Base-by-base conservation (phyloP, 768 basidiomycete genomes). In the Leccinum fibrillosum region DNA sequence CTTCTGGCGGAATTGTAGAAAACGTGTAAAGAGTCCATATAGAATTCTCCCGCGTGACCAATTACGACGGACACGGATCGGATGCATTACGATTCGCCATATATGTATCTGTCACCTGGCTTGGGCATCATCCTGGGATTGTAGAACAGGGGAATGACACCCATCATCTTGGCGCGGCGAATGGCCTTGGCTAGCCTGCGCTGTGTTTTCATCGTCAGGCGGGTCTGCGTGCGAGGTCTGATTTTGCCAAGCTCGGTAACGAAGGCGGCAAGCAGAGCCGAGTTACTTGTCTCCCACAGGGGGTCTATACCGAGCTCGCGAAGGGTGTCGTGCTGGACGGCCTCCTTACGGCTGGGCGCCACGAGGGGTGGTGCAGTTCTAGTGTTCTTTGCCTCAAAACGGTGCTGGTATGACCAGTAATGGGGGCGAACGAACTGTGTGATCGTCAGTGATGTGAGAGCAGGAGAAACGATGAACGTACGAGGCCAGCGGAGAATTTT, bases 131-230 rank as follows among this genome's bases (percentile, higher is more conserved):
- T 55, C 4, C 69, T 64, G 23, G 70, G 65, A 28, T 62, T 68
- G 48, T 75, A 75, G 48, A 74, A 73, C 54, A 76, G 62, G 4
- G 92, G 89, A 54, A 96, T 83, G 56, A 92, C 69, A 42, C 95
- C 95, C 90, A 96, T 94, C 81, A 88, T 87, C 75, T 89, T 91
- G 58, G 95, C 90, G 58, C 95, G 78, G 48, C 90, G 85, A 57
- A 97, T 88, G 47, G 94, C 90, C 74, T 93, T 93, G 58, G 84
- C 89, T 4, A 97, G 64, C 59, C 79, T 79, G 47, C 92, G 81
- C 71, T 97, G 95, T 55, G 77, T 88, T 74, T 85, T 86, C 72
- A 84, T 80, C 2, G 94, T 93, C 48, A 98, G 77, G 6, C 80
- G 76, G 0, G 92, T 95, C 30, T 80, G 68, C 9, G 82, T 78